Conservation (phyloP, 306 rosid genomes). For the Chamaecrista fasciculata region DNA sequence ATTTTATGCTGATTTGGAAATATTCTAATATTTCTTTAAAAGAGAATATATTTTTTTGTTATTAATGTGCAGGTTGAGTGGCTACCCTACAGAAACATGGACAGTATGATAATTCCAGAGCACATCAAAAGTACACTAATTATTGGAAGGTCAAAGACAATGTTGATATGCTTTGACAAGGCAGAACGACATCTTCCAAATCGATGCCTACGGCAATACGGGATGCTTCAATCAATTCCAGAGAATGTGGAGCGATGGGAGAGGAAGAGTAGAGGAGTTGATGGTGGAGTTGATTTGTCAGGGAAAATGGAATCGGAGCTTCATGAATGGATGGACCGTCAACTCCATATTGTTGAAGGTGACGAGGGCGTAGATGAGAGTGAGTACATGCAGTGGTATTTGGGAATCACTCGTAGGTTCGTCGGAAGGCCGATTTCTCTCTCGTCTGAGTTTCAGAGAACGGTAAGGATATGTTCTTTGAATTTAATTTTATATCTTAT, state of each 20-base stretch:
- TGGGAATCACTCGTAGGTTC: conserved; percentile 86
- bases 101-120: conserved; percentile 80
- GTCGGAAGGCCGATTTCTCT: conserved; percentile 98
- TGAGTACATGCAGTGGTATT: conserved; percentile 91
- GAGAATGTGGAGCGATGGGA: conserved; percentile 96
- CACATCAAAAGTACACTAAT: conserved; percentile 67
- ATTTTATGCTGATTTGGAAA: conserved; percentile 6
- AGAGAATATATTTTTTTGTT: conserved; percentile 30
- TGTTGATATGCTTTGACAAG: conserved; percentile 97
- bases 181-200: conserved; percentile 98
- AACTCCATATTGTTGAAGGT: conserved; percentile 65
- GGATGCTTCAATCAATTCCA: conserved; percentile 85
- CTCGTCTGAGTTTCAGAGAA: conserved; percentile 94
- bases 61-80: conserved; percentile 77
- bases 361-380: conserved; percentile 73
- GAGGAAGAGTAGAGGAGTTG: conserved; percentile 98
- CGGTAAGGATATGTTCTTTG: conserved; percentile 59
- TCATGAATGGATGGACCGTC: conserved; percentile 78
- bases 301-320: conserved; percentile 93
- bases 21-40: conserved; percentile 15
- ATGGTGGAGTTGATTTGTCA: conserved; percentile 96
- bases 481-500: conserved; percentile 23
- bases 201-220: conserved; percentile 89
- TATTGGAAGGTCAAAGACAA: conserved; percentile 87
- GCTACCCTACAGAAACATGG: conserved; percentile 90